A percentile compares a stretch with the other conserved stretches of the same genome.
These are phyloP conservation scores for Ascocoryne sarcoides DNA, from an alignment of 2,329 filamentous ascomycete genomes.

Conservation along the genomic window DNA sequence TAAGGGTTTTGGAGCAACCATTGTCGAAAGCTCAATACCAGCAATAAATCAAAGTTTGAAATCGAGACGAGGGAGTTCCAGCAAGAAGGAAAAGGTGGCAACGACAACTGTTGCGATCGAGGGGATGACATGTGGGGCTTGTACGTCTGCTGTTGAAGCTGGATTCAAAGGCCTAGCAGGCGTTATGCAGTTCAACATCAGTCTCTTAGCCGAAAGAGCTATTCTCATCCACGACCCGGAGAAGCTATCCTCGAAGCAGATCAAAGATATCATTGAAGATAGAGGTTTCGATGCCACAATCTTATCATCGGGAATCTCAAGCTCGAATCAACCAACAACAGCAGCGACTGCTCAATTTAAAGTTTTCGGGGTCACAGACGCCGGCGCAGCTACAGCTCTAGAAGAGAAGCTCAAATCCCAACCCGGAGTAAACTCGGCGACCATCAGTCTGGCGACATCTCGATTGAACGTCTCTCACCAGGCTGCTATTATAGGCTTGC, in stretches of 20 bases:
- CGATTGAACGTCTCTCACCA: constrained; percentile 67
- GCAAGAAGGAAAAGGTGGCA: constrained; percentile 35
- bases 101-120: constrained; percentile 84
- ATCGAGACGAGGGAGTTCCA: constrained; percentile 21
- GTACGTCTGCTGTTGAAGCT: constrained; percentile 81
- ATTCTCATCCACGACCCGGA: constrained; percentile 75
- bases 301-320: constrained; percentile 63
- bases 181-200: constrained; percentile 86
- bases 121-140: constrained; percentile 97
- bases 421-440: constrained; percentile 65
- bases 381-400: constrained; percentile 60
- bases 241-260: constrained; percentile 62
- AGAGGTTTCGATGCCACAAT: constrained; percentile 79
- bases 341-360: constrained; percentile 66
- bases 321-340: constrained; percentile 42
- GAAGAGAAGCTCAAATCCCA: constrained; percentile 58
- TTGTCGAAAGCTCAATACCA: constrained; percentile 57
- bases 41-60: constrained; percentile 24
- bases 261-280: constrained; percentile 79
- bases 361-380: constrained; percentile 70
- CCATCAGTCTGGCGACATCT: constrained; percentile 64
- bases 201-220: constrained; percentile 82
- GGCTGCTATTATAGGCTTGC: constrained; percentile 64
- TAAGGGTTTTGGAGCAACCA: constrained; percentile 70
- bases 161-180: constrained; percentile 73